These are phyloP conservation scores for Venturia nashicola DNA, from an alignment of 2,329 filamentous ascomycete genomes.

Conservation along the genomic window DNA sequence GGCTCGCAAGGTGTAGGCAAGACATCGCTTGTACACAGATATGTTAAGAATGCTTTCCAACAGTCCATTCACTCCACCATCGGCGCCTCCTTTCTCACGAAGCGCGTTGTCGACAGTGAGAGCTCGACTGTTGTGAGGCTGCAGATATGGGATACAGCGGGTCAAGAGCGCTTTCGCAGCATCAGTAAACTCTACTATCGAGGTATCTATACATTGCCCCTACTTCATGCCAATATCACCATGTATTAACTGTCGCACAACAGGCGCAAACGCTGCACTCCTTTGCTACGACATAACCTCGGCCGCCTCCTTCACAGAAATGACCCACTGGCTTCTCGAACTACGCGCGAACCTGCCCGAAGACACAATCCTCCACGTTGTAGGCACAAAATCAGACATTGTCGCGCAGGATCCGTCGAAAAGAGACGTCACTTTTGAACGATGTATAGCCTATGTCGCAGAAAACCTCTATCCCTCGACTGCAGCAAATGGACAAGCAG, in stretches of 20 bases:
- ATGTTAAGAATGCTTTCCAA: slow-evolving; percentile 59
- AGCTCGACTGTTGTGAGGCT: slow-evolving; percentile 79
- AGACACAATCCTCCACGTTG: slow-evolving; percentile 82
- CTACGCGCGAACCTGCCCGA: slow-evolving; percentile 63
- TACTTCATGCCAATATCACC: not conserved
- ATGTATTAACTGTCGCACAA: not conserved
- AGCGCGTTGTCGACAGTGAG: slow-evolving; percentile 61
- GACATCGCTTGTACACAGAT: slow-evolving; percentile 65
- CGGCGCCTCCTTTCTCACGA: slow-evolving; percentile 47
- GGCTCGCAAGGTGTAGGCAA: slow-evolving; percentile 71
- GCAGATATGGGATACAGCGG: slow-evolving; percentile 94
- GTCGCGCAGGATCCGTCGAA: slow-evolving; percentile 69
- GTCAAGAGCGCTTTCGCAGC: slow-evolving; percentile 87
- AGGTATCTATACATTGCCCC: slow-evolving; percentile 18
- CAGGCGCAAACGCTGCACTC: slow-evolving; percentile 80
- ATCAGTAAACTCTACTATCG: slow-evolving; percentile 95
- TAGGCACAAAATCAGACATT: slow-evolving; percentile 87
- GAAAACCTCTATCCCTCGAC: slow-evolving; percentile 72
- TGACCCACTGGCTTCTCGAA: slow-evolving; percentile 84
- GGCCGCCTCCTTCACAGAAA: slow-evolving; percentile 73
- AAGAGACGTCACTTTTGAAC: slow-evolving; percentile 83
- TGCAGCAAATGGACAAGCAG: slow-evolving; percentile 41
- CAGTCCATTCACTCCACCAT: slow-evolving; percentile 40
- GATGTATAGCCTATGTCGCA: slow-evolving; percentile 89
- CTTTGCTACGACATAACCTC: slow-evolving; percentile 93